Evolutionary conservation across 768 basidiomycete species (phyloP).

Genomic region (Fomitopsis serialis): DNA sequence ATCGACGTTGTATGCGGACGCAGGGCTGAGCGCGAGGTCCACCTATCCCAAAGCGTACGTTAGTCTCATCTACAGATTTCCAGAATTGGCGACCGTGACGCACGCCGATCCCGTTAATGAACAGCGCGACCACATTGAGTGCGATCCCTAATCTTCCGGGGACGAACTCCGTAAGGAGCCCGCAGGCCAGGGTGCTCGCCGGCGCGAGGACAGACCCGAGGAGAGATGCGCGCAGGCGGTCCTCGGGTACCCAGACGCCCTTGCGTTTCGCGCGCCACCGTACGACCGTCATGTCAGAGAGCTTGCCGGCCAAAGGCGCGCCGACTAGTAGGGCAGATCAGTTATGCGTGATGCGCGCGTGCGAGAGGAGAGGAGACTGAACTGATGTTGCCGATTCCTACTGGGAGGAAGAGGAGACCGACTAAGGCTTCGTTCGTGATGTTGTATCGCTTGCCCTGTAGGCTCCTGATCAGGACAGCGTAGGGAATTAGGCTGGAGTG

Average conservation of each 20-base stretch:
- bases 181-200: constrained; percentile 41
- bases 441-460: constrained; percentile 51
- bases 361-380: not conserved
- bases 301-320: constrained; percentile 49
- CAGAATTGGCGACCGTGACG: too few relatives aligned
- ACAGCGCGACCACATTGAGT: constrained; percentile 49
- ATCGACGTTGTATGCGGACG: constrained; percentile 56
- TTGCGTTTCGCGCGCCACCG: constrained; percentile 42
- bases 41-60: constrained; percentile 30
- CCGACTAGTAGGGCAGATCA: constrained; percentile 27
- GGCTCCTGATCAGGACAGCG: not conserved
- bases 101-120: constrained; percentile 62
- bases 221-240: constrained; percentile 50
- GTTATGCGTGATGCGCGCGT: not conserved
- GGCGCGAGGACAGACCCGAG: constrained; percentile 48
- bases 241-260: constrained; percentile 64
- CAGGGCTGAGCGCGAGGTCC: constrained; percentile 50
- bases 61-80: too few relatives aligned
- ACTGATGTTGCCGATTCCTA: constrained; percentile 49
- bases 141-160: constrained; percentile 43
- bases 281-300: constrained; percentile 52
- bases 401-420: constrained; percentile 54
- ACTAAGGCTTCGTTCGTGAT: constrained; percentile 53
- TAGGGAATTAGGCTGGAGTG: not conserved
- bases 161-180: constrained; percentile 47